Evolutionary conservation across 2,329 filamentous ascomycete species (phyloP).

Genomic region (Aspergillus awamori): DNA sequence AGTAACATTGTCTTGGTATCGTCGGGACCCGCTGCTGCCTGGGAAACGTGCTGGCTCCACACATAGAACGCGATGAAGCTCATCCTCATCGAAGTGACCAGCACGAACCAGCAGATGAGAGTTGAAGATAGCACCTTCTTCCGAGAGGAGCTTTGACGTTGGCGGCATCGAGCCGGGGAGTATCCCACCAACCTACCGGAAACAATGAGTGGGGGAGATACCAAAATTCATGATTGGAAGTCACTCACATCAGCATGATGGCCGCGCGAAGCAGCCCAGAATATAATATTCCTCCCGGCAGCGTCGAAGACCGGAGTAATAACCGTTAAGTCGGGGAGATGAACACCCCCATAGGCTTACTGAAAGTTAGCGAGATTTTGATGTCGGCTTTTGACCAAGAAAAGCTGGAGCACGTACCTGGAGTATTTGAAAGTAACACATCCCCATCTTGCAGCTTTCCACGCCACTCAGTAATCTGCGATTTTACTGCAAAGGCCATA

Average conservation of each 20-base stretch:
- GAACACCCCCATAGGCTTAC: not conserved
- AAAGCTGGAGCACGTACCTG: not conserved
- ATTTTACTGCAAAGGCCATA: not conserved
- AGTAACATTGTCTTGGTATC: slow-evolving; percentile 76
- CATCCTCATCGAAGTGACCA: slow-evolving; percentile 60
- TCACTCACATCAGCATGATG: slow-evolving; percentile 59
- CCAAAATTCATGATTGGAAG: not conserved
- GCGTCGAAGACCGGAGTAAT: slow-evolving; percentile 70
- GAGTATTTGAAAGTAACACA: not conserved
- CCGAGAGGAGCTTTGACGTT: slow-evolving; percentile 47
- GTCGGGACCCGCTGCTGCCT: slow-evolving; percentile 74
- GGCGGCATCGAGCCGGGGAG: slow-evolving; percentile 74
- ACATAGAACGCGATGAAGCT: slow-evolving; percentile 69
- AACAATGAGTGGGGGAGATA: no score
- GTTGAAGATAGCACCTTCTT: not conserved
- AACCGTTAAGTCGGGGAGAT: not conserved
- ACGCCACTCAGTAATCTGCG: not conserved
- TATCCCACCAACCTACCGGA: slow-evolving; percentile 63
- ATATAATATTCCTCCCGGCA: slow-evolving; percentile 72
- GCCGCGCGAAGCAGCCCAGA: slow-evolving; percentile 74
- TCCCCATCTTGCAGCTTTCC: not conserved
- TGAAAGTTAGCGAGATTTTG: not conserved
- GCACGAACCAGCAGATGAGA: not conserved
- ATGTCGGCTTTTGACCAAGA: not conserved
- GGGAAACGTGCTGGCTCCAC: slow-evolving; percentile 71